Evolutionary conservation across 768 basidiomycete genomes (phyloP).

Genomic region (Agrocybe pediades): DNA sequence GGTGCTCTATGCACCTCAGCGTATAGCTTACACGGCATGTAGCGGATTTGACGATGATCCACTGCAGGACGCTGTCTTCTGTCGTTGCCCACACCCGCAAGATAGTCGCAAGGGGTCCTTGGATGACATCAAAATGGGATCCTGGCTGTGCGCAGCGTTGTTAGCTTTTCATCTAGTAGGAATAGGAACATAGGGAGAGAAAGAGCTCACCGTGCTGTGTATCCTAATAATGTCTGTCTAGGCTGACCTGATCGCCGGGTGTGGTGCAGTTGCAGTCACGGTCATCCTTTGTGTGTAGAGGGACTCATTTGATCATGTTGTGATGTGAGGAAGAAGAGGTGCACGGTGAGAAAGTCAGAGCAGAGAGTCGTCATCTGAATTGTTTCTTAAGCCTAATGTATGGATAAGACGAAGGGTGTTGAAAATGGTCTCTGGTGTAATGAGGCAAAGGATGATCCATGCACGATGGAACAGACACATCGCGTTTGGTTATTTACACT

Average conservation of each 20-base stretch:
- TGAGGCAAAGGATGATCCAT: too few species aligned
- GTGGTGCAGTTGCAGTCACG: not conserved
- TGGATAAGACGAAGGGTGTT: too few species aligned
- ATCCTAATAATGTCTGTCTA: conserved; percentile 11
- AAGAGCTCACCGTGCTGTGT: conserved; percentile 11
- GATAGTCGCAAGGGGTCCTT: conserved; percentile 45
- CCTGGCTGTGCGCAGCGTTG: conserved; percentile 27
- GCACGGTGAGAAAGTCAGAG: not conserved
- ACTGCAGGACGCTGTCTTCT: conserved; percentile 32
- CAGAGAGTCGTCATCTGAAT: not conserved
- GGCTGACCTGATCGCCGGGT: not conserved
- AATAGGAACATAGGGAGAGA: not conserved
- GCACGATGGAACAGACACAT: too few species aligned
- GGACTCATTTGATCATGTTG: not conserved
- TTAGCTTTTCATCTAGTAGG: too few species aligned
- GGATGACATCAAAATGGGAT: conserved; percentile 38
- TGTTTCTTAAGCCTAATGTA: not conserved
- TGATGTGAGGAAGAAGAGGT: not conserved
- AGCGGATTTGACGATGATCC: conserved; percentile 58
- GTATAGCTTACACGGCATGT: conserved; percentile 42
- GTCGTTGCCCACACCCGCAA: conserved; percentile 36
- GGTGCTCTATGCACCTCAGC: conserved; percentile 63
- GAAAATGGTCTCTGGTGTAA: too few species aligned
- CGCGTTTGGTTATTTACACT: too few species aligned
- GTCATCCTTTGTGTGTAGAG: not conserved